Conservation (phyloP, 106 monocot species). For the Dioscorea dumetorum region DNA sequence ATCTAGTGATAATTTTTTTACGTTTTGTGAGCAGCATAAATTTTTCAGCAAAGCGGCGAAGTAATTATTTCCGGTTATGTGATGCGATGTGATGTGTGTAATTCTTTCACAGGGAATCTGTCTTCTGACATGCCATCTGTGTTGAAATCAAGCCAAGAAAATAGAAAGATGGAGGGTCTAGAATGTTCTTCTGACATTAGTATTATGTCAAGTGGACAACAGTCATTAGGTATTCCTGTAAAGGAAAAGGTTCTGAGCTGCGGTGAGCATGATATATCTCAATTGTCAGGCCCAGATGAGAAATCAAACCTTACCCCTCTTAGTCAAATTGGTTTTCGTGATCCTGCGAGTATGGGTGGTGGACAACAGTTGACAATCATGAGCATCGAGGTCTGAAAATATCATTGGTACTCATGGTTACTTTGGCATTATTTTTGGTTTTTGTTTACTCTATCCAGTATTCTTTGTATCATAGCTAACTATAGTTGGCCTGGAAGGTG, state of each 20-base stretch:
- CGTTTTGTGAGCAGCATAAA: no score
- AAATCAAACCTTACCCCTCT: conserved; percentile 76
- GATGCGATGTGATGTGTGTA: no score
- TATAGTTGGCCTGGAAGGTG: no score
- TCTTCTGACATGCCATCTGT: no score
- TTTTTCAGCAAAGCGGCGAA: no score
- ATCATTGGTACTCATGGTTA: not conserved
- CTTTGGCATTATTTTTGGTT: no score
- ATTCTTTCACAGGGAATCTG: no score
- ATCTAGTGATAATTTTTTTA: no score
- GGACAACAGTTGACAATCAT: conserved; percentile 82
- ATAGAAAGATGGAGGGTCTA: not conserved
- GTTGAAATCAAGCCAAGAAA: conserved; percentile 17
- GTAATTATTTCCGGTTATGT: no score
- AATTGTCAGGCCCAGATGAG: conserved; percentile 68
- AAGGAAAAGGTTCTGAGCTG: conserved; percentile 11
- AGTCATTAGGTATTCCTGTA: not conserved
- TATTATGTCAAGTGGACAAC: not conserved
- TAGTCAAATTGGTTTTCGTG: conserved; percentile 92
- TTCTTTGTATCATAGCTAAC: no score
- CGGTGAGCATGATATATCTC: conserved; percentile 54
- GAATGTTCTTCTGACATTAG: no score
- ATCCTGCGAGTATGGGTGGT: conserved; percentile 65
- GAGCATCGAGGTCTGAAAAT: conserved; percentile 67
- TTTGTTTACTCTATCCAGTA: no score